Percentiles rank a stretch among this genome's conserved stretches.
These are phyloP conservation scores for Suillus discolor DNA, from an alignment of 768 basidiomycete species.

Conservation along the genomic window DNA sequence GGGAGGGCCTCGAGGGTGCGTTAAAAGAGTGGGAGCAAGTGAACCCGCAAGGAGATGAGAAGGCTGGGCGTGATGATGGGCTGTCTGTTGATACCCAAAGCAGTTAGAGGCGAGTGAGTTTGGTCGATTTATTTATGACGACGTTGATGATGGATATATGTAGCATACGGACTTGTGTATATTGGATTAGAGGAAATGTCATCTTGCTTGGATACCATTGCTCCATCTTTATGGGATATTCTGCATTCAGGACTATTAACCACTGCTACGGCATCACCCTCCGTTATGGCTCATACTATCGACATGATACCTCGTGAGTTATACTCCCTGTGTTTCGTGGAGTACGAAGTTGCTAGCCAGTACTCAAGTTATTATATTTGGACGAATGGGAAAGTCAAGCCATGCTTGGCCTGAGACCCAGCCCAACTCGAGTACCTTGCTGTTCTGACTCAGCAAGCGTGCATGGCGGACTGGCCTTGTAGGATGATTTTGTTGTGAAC, in stretches of 20 bases:
- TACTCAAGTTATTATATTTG: neutral
- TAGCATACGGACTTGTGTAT: neutral
- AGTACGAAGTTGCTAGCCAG: neutral
- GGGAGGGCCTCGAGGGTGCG: slow-evolving; percentile 74
- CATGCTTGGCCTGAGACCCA: too few relatives aligned
- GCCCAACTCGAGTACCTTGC: neutral
- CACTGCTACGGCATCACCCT: neutral
- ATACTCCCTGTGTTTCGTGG: neutral
- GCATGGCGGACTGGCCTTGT: neutral
- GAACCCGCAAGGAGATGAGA: slow-evolving; percentile 23
- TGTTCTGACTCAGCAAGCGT: neutral
- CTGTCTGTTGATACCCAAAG: slow-evolving; percentile 25
- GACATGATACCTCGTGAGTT: neutral
- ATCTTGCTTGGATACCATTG: neutral
- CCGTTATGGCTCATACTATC: neutral
- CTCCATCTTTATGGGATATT: neutral
- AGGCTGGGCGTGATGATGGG: slow-evolving; percentile 23
- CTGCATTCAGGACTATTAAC: neutral
- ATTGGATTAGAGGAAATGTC: neutral
- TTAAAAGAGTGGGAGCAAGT: slow-evolving; percentile 66
- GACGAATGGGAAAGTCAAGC: neutral
- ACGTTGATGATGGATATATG: neutral
- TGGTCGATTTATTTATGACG: neutral
- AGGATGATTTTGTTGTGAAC: too few relatives aligned
- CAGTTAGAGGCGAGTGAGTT: slow-evolving; percentile 16